Base-by-base conservation (phyloP, 2,329 filamentous ascomycete species). In the Sordariomycetes sp. region DNA sequence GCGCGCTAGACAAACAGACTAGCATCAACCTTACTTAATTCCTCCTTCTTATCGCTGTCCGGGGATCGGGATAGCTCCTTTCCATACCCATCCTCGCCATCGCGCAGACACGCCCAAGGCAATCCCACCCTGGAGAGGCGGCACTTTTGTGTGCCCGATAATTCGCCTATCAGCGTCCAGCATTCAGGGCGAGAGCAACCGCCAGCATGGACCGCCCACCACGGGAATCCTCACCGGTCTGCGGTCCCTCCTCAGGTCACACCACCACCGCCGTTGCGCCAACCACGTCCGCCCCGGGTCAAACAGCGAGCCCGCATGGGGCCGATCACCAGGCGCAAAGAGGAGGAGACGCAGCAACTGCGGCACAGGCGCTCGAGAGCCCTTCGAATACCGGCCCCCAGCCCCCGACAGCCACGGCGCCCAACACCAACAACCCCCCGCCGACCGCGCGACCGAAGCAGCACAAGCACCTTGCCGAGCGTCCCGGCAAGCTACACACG, bases 401-500 rank as follows among this genome's bases (percentile, higher is more conserved):
- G n/a, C 32, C 54, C 20, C 39, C 53, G 13, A 28, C 54, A 24
- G 35, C 54, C n/a, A 32, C 54, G 4, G 22, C 17, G 22, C 25
- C 52, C 2, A 6, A 17, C n/a, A 10, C 32, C 28, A 35, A 54
- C 28, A 35, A 54, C 36, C 3, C 53, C n/a, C 53, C 8, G 17
- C 4, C 32, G 22, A 55, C 36, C 24, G 20, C 42, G 3, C 17
- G n/a, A 32, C 35, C 39, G 10, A 55, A 55, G 25, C 54, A 48
- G 8, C 54, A 48, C 24, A 55, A 55, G 50, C 39, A 55, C 39
- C 20, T 24, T 17, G 24, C 22, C 17, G 39, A 34, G 24, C 54
- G 32, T 12, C 42, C 36, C 59, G 71, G 71, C 52, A 75, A 78
- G 53, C 64, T 79, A 57, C 77, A 80, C 67, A 73, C 72, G 59